Evolutionary conservation across 169 alveolate genomes (phyloP).

Genomic region (Theileria equi): DNA sequence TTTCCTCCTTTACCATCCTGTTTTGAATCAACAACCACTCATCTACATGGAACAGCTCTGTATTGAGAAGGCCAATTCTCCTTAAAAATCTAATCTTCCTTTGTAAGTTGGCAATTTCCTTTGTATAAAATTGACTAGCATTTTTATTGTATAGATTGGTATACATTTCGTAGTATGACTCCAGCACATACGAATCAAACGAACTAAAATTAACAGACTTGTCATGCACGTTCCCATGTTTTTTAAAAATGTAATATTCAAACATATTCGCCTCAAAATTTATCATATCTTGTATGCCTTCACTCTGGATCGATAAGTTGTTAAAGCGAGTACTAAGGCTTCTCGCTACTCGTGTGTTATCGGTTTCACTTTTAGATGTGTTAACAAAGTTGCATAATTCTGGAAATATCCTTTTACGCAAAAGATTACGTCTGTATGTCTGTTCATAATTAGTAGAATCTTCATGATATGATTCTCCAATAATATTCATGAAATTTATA

Average conservation of each 20-base stretch:
- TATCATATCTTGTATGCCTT: background rate
- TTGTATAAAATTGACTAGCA: too few relatives aligned
- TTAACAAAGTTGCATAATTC: conserved; percentile 11
- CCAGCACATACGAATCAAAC: too few relatives aligned
- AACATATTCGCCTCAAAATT: conserved; percentile 41
- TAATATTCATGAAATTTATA: conserved; percentile 35
- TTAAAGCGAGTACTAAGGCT: conserved; percentile 15
- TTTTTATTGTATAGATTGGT: background rate
- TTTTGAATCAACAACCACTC: conserved; percentile 47
- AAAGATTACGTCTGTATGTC: conserved; percentile 36
- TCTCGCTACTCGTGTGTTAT: background rate
- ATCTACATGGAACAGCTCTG: conserved; percentile 10
- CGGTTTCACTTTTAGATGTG: background rate
- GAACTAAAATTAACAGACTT: too few relatives aligned
- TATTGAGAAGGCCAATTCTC: conserved; percentile 18
- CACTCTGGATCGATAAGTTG: conserved; percentile 20
- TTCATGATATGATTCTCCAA: conserved; percentile 23
- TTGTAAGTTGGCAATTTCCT: background rate
- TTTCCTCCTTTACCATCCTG: conserved; percentile 25
- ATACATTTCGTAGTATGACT: background rate
- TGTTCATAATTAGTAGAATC: conserved; percentile 28
- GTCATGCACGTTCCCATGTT: conserved; percentile 27
- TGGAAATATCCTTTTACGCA: conserved; percentile 33
- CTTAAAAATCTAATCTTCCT: background rate
- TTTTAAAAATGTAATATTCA: conserved; percentile 30